These are phyloP conservation scores for Neonectria ditissima DNA, from an alignment of 2,329 filamentous ascomycete species.

Conservation along the genomic window DNA sequence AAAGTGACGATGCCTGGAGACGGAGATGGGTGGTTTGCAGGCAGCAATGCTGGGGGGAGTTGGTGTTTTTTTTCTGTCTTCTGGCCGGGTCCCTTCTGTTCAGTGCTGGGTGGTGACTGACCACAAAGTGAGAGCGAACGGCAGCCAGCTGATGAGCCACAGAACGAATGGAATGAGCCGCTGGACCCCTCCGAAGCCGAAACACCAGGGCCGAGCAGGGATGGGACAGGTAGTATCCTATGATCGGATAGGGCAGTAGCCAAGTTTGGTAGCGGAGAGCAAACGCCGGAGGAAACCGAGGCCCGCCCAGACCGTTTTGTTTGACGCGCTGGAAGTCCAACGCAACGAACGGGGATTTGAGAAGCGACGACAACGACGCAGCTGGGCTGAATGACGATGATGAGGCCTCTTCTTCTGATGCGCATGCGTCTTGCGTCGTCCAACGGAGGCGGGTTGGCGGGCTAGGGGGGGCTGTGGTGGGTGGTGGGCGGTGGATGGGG, in stretches of 20 bases:
- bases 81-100: background rate
- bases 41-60: slow-evolving; percentile 7
- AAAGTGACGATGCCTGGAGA: slow-evolving; percentile 1
- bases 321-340: too few relatives aligned
- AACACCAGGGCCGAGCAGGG: slow-evolving; percentile 12
- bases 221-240: background rate
- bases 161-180: slow-evolving; percentile 2
- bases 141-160: slow-evolving; percentile 6
- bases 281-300: slow-evolving; percentile 11
- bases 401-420: background rate
- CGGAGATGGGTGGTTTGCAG: background rate
- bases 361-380: too few relatives aligned
- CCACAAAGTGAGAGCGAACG: background rate
- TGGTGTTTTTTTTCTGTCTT: background rate
- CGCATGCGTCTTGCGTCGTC: too few relatives aligned
- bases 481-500: too few relatives aligned
- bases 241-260: background rate
- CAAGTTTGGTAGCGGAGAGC: too few relatives aligned
- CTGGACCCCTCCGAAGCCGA: slow-evolving; percentile 12
- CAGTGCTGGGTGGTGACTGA: background rate
- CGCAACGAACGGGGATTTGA: too few relatives aligned
- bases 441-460: too few relatives aligned
- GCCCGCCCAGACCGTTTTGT: background rate
- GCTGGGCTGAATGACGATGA: background rate
- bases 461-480: background rate